Conservation (phyloP, 2,329 filamentous ascomycete species). For the Curvularia verruculosa region DNA sequence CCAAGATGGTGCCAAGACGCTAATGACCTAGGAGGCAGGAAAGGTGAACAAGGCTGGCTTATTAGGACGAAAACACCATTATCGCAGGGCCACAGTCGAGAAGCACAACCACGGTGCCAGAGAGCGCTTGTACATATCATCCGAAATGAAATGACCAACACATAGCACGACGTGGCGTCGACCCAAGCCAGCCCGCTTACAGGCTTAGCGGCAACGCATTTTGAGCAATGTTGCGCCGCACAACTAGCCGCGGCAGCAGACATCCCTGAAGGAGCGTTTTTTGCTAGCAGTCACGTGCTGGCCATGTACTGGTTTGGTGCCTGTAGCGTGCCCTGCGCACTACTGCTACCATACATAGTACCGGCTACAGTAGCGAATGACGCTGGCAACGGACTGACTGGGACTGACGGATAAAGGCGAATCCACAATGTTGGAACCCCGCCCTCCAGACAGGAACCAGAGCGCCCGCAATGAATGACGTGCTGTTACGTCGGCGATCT, state of each 20-base stretch:
- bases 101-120: too few relatives aligned
- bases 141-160: background rate
- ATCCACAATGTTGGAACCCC: background rate
- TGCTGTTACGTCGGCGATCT: conserved; percentile 14
- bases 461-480: background rate
- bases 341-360: too few relatives aligned
- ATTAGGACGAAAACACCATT: background rate
- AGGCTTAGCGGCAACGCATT: background rate
- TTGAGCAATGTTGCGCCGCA: background rate
- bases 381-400: background rate
- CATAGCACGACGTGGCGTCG: background rate
- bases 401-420: background rate
- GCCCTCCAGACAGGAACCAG: background rate
- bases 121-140: background rate
- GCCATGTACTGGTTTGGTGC: background rate
- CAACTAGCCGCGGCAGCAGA: background rate
- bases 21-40: background rate
- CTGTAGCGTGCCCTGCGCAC: background rate
- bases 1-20: background rate
- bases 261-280: background rate
- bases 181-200: too few relatives aligned
- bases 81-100: background rate
- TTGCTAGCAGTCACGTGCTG: background rate
- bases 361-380: background rate
- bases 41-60: background rate